phyloP scores from a whole-genome alignment of 768 basidiomycete genomes.

The Amanita pallidorosea region DNA sequence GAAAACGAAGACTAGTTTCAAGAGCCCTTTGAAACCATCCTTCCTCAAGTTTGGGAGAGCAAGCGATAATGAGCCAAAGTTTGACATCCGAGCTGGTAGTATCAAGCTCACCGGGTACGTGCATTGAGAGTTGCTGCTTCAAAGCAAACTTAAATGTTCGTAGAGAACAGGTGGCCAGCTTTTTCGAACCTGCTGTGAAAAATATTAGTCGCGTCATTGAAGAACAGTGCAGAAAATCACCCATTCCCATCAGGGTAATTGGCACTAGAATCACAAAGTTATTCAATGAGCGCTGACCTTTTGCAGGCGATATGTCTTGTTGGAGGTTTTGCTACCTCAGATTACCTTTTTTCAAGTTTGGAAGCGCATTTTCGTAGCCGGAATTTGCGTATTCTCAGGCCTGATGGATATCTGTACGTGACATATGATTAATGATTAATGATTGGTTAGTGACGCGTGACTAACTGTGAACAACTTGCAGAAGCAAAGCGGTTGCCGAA shows the following conservation, averaged over 20 bases:
- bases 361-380: slow-evolving; percentile 21
- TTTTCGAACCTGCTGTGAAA: slow-evolving; percentile 2
- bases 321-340: slow-evolving; percentile 41
- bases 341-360: slow-evolving; percentile 33
- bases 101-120: slow-evolving; percentile 2
- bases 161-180: slow-evolving; percentile 6
- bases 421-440: too few relatives aligned
- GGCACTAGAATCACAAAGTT: not conserved
- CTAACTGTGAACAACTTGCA: not conserved
- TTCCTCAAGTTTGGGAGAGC: slow-evolving; percentile 36
- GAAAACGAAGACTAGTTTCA: slow-evolving; percentile 35
- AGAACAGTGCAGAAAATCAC: not conserved
- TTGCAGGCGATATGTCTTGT: slow-evolving; percentile 33
- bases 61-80: slow-evolving; percentile 26
- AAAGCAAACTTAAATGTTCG: slow-evolving; percentile 9
- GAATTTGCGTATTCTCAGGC: slow-evolving; percentile 26
- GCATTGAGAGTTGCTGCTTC: not conserved
- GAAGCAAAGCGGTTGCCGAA: slow-evolving; percentile 16
- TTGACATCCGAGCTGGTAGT: slow-evolving; percentile 34
- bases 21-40: slow-evolving; percentile 18
- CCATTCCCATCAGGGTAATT: not conserved
- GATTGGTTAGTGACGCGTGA: not conserved
- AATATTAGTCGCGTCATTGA: not conserved
- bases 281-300: not conserved
- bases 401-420: slow-evolving; percentile 37